phyloP scores from a whole-genome alignment of 345 rosid species.

The Euphorbia tirucalli region DNA sequence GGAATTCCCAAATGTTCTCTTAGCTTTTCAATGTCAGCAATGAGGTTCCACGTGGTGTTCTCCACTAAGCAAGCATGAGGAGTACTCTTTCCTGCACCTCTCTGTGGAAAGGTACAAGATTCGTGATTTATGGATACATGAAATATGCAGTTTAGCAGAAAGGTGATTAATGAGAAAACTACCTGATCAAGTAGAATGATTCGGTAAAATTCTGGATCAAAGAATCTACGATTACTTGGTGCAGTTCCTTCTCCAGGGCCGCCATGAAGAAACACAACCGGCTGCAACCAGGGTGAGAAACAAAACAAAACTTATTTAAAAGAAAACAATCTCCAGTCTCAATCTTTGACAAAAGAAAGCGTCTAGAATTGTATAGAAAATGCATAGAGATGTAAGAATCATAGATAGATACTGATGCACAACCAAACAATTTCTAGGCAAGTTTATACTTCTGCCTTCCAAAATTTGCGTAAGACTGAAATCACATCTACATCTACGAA shows the following conservation, averaged over 20 bases:
- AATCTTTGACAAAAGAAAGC: not conserved
- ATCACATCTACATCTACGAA: too few relatives aligned
- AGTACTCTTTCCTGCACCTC: conserved; percentile 94
- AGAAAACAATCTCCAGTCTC: not conserved
- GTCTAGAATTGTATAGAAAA: not conserved
- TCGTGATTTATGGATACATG: conserved; percentile 4
- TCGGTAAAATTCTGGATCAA: conserved; percentile 78
- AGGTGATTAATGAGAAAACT: conserved; percentile 3
- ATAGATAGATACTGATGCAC: not conserved
- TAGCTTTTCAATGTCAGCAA: too few relatives aligned
- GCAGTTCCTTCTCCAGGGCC: conserved; percentile 98
- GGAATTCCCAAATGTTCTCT: too few relatives aligned
- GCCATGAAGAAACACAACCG: conserved; percentile 94
- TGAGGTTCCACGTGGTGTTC: conserved; percentile 96
- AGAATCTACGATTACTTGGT: conserved; percentile 75
- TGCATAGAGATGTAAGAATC: not conserved
- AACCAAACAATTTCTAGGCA: not conserved
- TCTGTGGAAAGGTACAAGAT: conserved; percentile 27
- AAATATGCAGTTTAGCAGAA: not conserved
- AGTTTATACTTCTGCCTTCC: not conserved
- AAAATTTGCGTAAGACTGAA: not conserved
- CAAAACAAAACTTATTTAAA: not conserved
- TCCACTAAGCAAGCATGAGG: conserved; percentile 96
- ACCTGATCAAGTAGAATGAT: conserved; percentile 94
- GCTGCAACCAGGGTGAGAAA: conserved; percentile 44